phyloP scores from a whole-genome alignment of 2,329 filamentous ascomycete genomes.

The Fusarium brevicatenulatum region DNA sequence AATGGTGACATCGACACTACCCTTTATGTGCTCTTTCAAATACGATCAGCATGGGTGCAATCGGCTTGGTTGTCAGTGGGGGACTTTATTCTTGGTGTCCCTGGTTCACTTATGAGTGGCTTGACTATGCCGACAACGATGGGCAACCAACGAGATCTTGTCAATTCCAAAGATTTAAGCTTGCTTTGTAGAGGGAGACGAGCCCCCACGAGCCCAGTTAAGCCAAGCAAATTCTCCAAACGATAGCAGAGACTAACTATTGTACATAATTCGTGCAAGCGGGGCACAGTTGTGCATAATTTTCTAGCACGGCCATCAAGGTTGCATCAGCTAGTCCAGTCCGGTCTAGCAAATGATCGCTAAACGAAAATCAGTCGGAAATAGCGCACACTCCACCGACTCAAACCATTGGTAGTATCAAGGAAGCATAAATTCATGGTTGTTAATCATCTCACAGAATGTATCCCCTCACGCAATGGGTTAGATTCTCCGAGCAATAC shows the following conservation, averaged over 20 bases:
- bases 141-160: too few species aligned
- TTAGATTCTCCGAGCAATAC: neutral
- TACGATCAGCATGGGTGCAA: neutral
- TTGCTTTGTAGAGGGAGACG: too few species aligned
- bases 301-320: neutral
- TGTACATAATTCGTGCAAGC: neutral
- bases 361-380: neutral
- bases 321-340: neutral
- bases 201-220: too few species aligned
- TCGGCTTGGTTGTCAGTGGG: neutral
- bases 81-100: too few species aligned
- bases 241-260: too few species aligned
- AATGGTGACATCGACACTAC: neutral
- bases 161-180: too few species aligned
- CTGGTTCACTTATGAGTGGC: too few species aligned
- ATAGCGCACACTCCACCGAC: neutral
- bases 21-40: neutral
- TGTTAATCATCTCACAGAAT: too few species aligned
- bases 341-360: too few species aligned
- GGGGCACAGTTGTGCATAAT: neutral
- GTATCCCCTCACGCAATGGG: neutral
- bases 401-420: neutral
- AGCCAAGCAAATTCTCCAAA: too few species aligned
- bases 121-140: too few species aligned
- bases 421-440: neutral